Evolutionary conservation across 1,284 basidiomycete species (phyloP), one percentile per base, ranked within the genome.

Genomic region (Heterobasidion irregulare): DNA sequence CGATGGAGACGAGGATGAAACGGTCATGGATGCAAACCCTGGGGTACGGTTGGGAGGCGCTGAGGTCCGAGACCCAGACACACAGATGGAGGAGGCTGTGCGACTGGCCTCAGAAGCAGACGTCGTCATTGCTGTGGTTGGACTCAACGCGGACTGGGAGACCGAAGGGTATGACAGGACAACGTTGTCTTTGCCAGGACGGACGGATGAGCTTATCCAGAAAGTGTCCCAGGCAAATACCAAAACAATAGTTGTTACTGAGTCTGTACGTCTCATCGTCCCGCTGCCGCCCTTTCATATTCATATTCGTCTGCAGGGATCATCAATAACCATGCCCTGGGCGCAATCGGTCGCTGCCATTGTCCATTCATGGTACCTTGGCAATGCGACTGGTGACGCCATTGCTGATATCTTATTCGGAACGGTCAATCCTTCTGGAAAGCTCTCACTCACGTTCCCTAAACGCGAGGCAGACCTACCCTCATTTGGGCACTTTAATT

Each of bases 361-460:
- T 36, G 61, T 86, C 7, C 82, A 84, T 58, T 70, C 82, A 0
- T 86, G 83, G 83, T 90, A 89, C 63, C 82, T 80, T 6, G 89
- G 89, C 2, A 89, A 91, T 65, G 87, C 89, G 67, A 73, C 75
- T 13, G 89, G 89, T 2, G 86, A 86, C 64, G 84, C 85, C 0
- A 78, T 92, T 55, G 82, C 83, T 8, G 86, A 89, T 64, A 72
- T 92, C 13, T 64, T 92, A 12, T 90, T 80, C 65, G 89, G 89
- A 38, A 78, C 76, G 56, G 75, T 85, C 53, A 90, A 89, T 63
- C 89, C 89, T 0, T 76, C 78, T 49, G 89, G 84, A 5, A 79
- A 82, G 46, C 74, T 92, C 8, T 82, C 89, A 2, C 70, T 92
- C 58, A 82, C 85, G 1, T 74, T 91, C 46, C 88, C 87, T 5